These are phyloP conservation scores for Poronia punctata DNA, from an alignment of 495 filamentous ascomycete genomes.

Conservation along the genomic window DNA sequence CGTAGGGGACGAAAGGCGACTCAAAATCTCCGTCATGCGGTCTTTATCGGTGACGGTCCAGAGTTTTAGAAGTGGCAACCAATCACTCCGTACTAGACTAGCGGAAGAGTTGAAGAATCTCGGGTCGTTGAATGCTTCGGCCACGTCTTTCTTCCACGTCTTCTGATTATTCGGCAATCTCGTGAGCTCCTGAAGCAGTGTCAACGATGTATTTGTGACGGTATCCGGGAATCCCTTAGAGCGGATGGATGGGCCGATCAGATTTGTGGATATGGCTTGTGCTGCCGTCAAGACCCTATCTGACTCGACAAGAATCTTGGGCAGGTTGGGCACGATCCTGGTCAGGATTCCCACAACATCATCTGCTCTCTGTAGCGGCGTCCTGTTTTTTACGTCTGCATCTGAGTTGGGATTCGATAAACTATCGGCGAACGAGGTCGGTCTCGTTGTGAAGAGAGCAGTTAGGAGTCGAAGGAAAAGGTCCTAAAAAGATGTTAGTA, in stretches of 20 bases:
- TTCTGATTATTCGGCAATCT: conserved; percentile 75
- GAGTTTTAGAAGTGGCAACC: conserved; percentile 77
- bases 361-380: conserved; percentile 46
- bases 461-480: conserved; percentile 79
- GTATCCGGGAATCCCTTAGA: conserved; percentile 86
- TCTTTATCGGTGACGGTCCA: conserved; percentile 84
- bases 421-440: conserved; percentile 52
- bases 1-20: conserved; percentile 72
- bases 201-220: conserved; percentile 60
- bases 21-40: conserved; percentile 70
- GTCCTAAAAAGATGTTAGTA: conserved; percentile 55
- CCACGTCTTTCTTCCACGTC: conserved; percentile 85
- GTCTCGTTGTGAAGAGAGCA: conserved; percentile 84
- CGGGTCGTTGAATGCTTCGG: conserved; percentile 84
- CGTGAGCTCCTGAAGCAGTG: conserved; percentile 69
- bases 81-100: conserved; percentile 58
- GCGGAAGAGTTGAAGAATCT: conserved; percentile 70
- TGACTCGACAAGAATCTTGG: conserved; percentile 76
- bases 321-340: conserved; percentile 69
- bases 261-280: conserved; percentile 70
- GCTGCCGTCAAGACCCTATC: conserved; percentile 76
- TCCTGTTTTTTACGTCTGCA: conserved; percentile 2
- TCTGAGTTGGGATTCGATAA: conserved; percentile 22
- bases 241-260: conserved; percentile 76
- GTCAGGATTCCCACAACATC: conserved; percentile 77